These are phyloP conservation scores for Xylaria venustula DNA, from an alignment of 495 filamentous ascomycete genomes.

Conservation along the genomic window DNA sequence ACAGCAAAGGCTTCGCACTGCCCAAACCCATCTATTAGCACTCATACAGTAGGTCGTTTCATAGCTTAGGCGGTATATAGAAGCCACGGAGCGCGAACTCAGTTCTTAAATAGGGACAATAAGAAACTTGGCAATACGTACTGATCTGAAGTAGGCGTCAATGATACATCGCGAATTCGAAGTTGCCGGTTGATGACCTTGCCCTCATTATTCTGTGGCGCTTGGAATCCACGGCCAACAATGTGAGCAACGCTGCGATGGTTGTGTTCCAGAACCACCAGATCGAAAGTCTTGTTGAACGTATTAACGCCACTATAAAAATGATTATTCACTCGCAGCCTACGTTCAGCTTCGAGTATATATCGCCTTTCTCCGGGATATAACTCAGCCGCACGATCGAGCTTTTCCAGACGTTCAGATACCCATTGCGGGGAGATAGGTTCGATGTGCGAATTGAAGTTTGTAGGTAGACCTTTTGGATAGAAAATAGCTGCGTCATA, in stretches of 20 bases:
- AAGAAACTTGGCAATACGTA: neutral
- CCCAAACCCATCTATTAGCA: neutral
- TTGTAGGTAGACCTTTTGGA: constrained; percentile 18
- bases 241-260: constrained; percentile 25
- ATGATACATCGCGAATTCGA: constrained; percentile 31
- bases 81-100: neutral
- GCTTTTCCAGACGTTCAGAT: constrained; percentile 11
- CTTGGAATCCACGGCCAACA: constrained; percentile 28
- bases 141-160: constrained; percentile 29
- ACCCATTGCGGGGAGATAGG: constrained; percentile 24
- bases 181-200: constrained; percentile 16
- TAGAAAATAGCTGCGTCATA: constrained; percentile 21
- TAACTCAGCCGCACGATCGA: constrained; percentile 15
- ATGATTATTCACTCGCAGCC: constrained; percentile 18
- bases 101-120: neutral
- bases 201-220: constrained; percentile 15
- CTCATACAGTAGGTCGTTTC: neutral
- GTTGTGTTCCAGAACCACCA: constrained; percentile 25
- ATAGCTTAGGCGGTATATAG: neutral
- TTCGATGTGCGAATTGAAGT: constrained; percentile 18
- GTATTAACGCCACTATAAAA: constrained; percentile 35
- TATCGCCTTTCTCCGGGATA: neutral
- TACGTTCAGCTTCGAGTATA: constrained; percentile 6
- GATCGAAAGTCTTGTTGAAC: constrained; percentile 22
- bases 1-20: constrained; percentile 35